Evolutionary conservation across 208 protist species (phyloP).

Genomic region (Vickermania ingenoplastis): DNA sequence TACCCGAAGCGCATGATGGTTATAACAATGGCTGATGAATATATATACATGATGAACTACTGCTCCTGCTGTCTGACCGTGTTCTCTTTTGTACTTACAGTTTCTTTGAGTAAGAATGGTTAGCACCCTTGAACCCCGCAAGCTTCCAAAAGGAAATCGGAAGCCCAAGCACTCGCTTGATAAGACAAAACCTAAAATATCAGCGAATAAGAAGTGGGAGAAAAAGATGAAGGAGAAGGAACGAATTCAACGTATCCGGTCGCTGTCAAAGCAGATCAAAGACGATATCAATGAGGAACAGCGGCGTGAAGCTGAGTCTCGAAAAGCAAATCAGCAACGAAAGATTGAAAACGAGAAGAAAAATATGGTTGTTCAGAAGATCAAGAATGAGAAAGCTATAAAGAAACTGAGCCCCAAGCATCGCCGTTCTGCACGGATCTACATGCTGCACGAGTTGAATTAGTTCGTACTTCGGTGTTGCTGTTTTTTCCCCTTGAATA

Average conservation of each 20-base stretch:
- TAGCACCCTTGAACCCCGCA: conserved; percentile 41
- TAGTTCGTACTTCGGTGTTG: conserved; percentile 1
- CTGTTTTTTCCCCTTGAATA: too few relatives aligned
- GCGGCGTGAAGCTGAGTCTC: conserved; percentile 54
- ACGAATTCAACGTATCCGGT: conserved; percentile 40
- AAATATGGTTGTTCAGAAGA: conserved; percentile 88
- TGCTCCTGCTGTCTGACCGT: too few relatives aligned
- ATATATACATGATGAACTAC: too few relatives aligned
- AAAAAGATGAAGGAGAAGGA: conserved; percentile 76
- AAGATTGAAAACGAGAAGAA: conserved; percentile 83
- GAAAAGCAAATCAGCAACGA: conserved; percentile 72
- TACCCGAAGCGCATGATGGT: too few relatives aligned
- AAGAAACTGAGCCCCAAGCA: conserved; percentile 86
- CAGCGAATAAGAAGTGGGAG: conserved; percentile 55
- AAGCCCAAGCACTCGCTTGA: conserved; percentile 49
- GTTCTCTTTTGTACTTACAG: too few relatives aligned
- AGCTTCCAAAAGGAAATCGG: conserved; percentile 39
- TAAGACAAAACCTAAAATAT: conserved; percentile 27
- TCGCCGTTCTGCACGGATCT: conserved; percentile 76
- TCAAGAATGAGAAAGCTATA: conserved; percentile 85
- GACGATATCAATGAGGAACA: conserved; percentile 83
- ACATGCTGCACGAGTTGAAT: conserved; percentile 82
- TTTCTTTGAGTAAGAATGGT: too few relatives aligned
- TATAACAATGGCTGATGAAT: too few relatives aligned
- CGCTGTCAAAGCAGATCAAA: conserved; percentile 53